A percentile compares a stretch with the other conserved stretches of the same genome.
These are phyloP conservation scores for Phytophthora cactorum DNA, from an alignment of 352 stramenopile genomes.

Conservation along the genomic window DNA sequence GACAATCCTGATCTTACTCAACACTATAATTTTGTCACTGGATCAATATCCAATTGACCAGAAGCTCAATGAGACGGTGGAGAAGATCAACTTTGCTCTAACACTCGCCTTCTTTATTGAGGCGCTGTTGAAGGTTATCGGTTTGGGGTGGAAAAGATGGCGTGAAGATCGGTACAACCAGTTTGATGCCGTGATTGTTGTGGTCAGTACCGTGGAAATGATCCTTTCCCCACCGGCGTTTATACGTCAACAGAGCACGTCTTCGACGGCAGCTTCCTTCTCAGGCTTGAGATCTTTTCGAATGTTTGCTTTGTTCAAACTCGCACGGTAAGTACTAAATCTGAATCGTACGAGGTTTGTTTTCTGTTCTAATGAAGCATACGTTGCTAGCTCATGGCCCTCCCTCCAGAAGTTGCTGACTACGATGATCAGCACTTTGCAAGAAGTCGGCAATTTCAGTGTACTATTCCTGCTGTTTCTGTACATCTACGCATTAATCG, in stretches of 20 bases:
- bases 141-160: constrained; percentile 64
- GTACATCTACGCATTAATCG: constrained; percentile 93
- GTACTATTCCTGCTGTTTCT: constrained; percentile 94
- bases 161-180: constrained; percentile 73
- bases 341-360: not conserved
- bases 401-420: constrained; percentile 91
- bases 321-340: constrained; percentile 57
- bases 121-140: constrained; percentile 74
- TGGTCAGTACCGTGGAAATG: constrained; percentile 48
- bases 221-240: constrained; percentile 52
- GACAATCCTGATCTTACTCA: constrained; percentile 77
- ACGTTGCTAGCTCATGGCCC: constrained; percentile 78
- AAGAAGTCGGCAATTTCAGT: constrained; percentile 92
- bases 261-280: constrained; percentile 46
- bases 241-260: constrained; percentile 21
- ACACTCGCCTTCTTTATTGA: constrained; percentile 62
- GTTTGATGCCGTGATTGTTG: constrained; percentile 76
- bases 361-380: not conserved
- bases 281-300: constrained; percentile 88
- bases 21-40: constrained; percentile 85
- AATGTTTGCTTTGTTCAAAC: constrained; percentile 92
- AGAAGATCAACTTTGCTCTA: constrained; percentile 71
- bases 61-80: constrained; percentile 44
- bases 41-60: constrained; percentile 76
- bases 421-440: constrained; percentile 90